phyloP scores from a whole-genome alignment of 768 basidiomycete genomes.

The Phylloporus sp. region DNA sequence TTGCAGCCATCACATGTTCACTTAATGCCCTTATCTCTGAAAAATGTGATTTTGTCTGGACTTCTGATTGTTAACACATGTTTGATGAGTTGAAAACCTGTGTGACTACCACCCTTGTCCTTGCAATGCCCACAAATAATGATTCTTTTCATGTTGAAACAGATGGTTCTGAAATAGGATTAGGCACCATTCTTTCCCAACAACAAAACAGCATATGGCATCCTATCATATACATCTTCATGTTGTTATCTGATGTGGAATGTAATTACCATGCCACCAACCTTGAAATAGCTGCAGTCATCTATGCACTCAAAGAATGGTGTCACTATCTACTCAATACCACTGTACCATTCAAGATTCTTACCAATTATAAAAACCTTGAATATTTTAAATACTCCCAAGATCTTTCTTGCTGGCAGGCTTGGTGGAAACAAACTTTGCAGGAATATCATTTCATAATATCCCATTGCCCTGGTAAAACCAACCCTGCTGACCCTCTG shows the following conservation, averaged over 20 bases:
- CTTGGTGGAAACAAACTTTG: not conserved
- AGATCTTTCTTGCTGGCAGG: not conserved
- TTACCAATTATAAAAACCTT: not conserved
- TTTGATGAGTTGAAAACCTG: not conserved
- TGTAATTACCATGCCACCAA: not conserved
- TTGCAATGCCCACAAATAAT: not conserved
- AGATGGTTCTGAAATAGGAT: no score
- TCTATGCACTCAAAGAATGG: not conserved
- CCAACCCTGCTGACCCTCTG: not conserved
- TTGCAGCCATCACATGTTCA: not conserved
- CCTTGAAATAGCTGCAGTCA: not conserved
- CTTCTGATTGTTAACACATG: fast-evolving
- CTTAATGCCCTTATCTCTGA: not conserved
- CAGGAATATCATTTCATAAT: not conserved
- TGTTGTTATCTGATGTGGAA: not conserved
- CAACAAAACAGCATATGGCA: no score
- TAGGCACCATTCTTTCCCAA: no score
- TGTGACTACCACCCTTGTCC: fast-evolving
- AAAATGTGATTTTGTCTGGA: not conserved
- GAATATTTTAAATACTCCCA: not conserved
- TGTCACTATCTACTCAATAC: not conserved
- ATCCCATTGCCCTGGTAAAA: not conserved
- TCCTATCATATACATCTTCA: not conserved
- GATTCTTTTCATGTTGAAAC: no score
- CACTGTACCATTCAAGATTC: not conserved